Percentiles rank a stretch among this genome's conserved stretches.
phyloP scores from a whole-genome alignment of 768 basidiomycete species.

The Termitomyces bulborhizus region DNA sequence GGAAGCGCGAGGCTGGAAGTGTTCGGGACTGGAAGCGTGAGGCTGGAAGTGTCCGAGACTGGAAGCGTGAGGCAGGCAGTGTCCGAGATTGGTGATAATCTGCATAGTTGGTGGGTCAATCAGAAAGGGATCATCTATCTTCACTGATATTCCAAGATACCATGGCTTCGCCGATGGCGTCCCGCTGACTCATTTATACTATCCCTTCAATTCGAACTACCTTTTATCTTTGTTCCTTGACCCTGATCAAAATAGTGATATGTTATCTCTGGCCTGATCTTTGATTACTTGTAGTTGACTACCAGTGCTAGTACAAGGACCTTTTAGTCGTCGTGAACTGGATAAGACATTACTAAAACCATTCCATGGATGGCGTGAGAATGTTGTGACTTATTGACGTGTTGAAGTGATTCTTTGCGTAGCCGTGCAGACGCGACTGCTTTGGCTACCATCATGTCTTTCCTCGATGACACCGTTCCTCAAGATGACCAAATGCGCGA shows the following conservation, averaged over 20 bases:
- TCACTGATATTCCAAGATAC: not conserved
- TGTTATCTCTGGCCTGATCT: not conserved
- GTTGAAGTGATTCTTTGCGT: not conserved
- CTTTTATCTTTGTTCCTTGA: not conserved
- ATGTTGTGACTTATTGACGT: conserved; percentile 11
- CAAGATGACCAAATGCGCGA: conserved; percentile 72
- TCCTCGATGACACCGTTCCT: conserved; percentile 52
- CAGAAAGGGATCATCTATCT: not conserved
- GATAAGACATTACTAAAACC: not conserved
- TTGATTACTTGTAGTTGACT: not conserved
- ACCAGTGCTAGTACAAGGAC: not conserved
- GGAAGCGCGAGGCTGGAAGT: conserved; percentile 10
- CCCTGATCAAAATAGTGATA: no score
- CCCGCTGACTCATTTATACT: not conserved
- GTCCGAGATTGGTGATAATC: conserved; percentile 11
- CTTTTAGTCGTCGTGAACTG: not conserved
- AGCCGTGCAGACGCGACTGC: not conserved
- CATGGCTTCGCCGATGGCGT: not conserved
- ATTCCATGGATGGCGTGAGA: conserved; percentile 1
- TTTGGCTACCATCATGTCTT: conserved; percentile 26
- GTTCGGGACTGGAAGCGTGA: conserved; percentile 13
- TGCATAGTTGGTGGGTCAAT: not conserved
- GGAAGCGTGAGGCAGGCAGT: conserved; percentile 9
- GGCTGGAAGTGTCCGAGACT: conserved; percentile 9
- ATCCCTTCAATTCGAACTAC: not conserved